Evolutionary conservation across 1,139 yeast genomes (phyloP).

Genomic region (Candida tropicalis): DNA sequence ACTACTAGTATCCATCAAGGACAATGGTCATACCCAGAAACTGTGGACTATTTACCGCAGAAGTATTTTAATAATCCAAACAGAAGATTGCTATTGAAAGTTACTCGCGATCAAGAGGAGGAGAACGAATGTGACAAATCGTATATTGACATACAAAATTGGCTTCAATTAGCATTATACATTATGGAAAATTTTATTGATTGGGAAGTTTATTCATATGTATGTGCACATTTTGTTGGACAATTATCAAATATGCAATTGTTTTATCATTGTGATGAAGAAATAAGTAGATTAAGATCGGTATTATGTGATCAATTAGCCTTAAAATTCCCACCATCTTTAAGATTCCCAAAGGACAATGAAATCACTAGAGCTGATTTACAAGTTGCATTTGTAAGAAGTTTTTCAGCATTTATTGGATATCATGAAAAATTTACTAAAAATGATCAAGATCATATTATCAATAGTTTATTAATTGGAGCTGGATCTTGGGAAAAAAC

Average conservation of each 20-base stretch:
- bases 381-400: slow-evolving; percentile 67
- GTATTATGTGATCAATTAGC: slow-evolving; percentile 65
- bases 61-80: slow-evolving; percentile 39
- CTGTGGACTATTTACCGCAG: slow-evolving; percentile 48
- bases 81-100: slow-evolving; percentile 16
- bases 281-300: slow-evolving; percentile 48
- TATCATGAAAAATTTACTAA: slow-evolving; percentile 62
- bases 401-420: slow-evolving; percentile 68
- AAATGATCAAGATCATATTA: slow-evolving; percentile 68
- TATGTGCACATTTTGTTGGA: slow-evolving; percentile 70
- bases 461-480: slow-evolving; percentile 64
- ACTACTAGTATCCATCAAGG: slow-evolving; percentile 22
- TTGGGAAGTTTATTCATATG: slow-evolving; percentile 73
- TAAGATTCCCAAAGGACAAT: slow-evolving; percentile 38
- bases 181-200: slow-evolving; percentile 57
- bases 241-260: slow-evolving; percentile 67
- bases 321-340: slow-evolving; percentile 46
- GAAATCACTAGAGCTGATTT: slow-evolving; percentile 60
- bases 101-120: neutral
- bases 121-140: slow-evolving; percentile 17
- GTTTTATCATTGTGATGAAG: slow-evolving; percentile 48
- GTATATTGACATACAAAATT: slow-evolving; percentile 47
- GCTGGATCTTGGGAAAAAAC: slow-evolving; percentile 78
- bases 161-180: slow-evolving; percentile 55
- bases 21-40: slow-evolving; percentile 68